Percentiles rank a stretch among this genome's conserved stretches.
phyloP scores from a whole-genome alignment of 169 alveolate species.

The Besnoitia besnoiti region DNA sequence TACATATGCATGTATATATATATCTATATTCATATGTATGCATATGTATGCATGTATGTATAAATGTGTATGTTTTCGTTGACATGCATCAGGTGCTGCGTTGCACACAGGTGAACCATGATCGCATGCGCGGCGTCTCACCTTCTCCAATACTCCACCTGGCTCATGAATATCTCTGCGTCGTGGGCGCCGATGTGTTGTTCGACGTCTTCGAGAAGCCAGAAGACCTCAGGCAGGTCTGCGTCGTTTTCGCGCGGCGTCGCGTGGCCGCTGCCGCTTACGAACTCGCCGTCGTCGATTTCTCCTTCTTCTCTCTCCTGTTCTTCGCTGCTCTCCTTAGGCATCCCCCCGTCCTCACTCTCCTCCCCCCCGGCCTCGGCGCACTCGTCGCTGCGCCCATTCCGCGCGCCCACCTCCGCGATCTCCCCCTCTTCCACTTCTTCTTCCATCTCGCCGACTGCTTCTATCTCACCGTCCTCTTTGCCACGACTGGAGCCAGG shows the following conservation, averaged over 20 bases:
- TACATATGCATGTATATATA: no score
- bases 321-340: neutral
- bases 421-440: no score
- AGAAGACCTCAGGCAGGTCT: conserved; percentile 14
- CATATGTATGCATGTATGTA: no score
- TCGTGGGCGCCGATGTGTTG: neutral
- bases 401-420: neutral
- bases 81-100: no score
- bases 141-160: conserved; percentile 8
- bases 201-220: neutral
- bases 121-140: no score
- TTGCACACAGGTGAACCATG: no score
- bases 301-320: neutral
- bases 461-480: neutral
- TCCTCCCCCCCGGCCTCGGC: neutral
- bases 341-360: conserved; percentile 2
- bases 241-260: neutral
- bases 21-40: no score
- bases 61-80: no score
- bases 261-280: neutral
- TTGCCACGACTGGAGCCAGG: neutral
- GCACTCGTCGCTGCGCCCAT: neutral
- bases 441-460: neutral
- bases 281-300: neutral
- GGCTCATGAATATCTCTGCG: neutral